Conservation (phyloP, 352 stramenopile species). For the Pythium insidiosum region DNA sequence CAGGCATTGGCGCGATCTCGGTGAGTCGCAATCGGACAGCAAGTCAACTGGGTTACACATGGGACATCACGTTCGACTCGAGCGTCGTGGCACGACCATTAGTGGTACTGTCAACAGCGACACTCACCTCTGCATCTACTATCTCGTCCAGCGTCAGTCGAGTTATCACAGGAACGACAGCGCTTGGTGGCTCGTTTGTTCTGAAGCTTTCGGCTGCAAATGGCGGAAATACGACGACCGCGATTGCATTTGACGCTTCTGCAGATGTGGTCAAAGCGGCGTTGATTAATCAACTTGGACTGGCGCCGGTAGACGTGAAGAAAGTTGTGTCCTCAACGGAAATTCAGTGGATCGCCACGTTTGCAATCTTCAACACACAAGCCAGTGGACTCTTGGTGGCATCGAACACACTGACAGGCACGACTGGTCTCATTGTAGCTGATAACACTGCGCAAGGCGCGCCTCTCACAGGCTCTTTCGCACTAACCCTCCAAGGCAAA, state of each 20-base stretch:
- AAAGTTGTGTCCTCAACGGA: constrained; percentile 11
- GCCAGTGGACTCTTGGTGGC: constrained; percentile 10
- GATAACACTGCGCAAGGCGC: constrained; percentile 12
- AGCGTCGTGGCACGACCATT: constrained; percentile 12
- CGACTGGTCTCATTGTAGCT: constrained; percentile 11
- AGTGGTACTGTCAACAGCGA: constrained; percentile 8
- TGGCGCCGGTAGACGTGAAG: constrained; percentile 15
- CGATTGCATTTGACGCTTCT: constrained; percentile 10
- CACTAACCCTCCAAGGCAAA: constrained; percentile 7
- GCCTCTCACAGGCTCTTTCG: constrained; percentile 13
- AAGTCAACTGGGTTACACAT: constrained; percentile 15
- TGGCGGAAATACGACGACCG: not conserved
- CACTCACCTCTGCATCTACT: constrained; percentile 5
- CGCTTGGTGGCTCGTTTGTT: constrained; percentile 16
- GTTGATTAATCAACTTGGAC: constrained; percentile 8
- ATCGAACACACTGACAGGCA: constrained; percentile 15
- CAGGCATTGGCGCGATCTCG: constrained; percentile 12
- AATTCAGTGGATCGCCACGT: constrained; percentile 23
- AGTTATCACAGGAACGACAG: constrained; percentile 4
- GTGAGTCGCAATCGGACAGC: constrained; percentile 4
- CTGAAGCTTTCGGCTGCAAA: constrained; percentile 11
- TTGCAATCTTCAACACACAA: constrained; percentile 21
- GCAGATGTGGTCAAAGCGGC: constrained; percentile 4
- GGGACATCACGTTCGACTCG: constrained; percentile 24
- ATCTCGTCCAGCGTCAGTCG: constrained; percentile 13